These are phyloP conservation scores for Trametes hirsuta DNA, from an alignment of 1,284 basidiomycete species.

Conservation along the genomic window DNA sequence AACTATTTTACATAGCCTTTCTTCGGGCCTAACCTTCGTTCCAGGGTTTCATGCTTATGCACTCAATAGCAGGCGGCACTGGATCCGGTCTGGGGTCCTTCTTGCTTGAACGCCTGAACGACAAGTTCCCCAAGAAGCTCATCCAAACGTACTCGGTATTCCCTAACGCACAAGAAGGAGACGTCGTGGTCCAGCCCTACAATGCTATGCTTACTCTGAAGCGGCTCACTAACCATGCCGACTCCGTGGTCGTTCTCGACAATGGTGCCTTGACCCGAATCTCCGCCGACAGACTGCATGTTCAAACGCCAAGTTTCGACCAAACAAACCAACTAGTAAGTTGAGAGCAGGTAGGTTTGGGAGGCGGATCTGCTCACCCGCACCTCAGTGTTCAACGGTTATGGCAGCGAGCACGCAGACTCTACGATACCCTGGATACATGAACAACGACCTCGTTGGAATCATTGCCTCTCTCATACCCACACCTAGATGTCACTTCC, in stretches of 20 bases:
- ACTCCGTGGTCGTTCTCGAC: slow-evolving; percentile 96
- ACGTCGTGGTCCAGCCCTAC: slow-evolving; percentile 98
- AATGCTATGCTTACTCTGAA: slow-evolving; percentile 96
- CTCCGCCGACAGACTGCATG: slow-evolving; percentile 88
- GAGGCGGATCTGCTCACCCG: not conserved
- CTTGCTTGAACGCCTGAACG: slow-evolving; percentile 93
- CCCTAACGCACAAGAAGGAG: slow-evolving; percentile 88
- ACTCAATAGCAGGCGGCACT: slow-evolving; percentile 98
- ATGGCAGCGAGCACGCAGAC: slow-evolving; percentile 98
- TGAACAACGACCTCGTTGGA: slow-evolving; percentile 99
- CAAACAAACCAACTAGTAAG: slow-evolving; percentile 93
- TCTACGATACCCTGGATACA: slow-evolving; percentile 96
- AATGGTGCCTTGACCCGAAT: slow-evolving; percentile 94
- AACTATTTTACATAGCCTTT: not conserved
- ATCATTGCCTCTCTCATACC: slow-evolving; percentile 98
- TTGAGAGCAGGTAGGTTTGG: not conserved
- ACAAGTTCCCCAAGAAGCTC: slow-evolving; percentile 98
- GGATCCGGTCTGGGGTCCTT: slow-evolving; percentile 98
- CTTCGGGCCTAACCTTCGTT: not conserved
- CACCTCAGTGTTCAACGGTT: slow-evolving; percentile 82
- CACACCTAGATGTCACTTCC: slow-evolving; percentile 98
- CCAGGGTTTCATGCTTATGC: slow-evolving; percentile 98
- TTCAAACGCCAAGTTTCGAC: slow-evolving; percentile 91
- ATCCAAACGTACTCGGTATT: slow-evolving; percentile 99
- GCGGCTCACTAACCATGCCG: slow-evolving; percentile 94